Conservation (phyloP, 2,329 filamentous ascomycete genomes). For the Didymella sp. region DNA sequence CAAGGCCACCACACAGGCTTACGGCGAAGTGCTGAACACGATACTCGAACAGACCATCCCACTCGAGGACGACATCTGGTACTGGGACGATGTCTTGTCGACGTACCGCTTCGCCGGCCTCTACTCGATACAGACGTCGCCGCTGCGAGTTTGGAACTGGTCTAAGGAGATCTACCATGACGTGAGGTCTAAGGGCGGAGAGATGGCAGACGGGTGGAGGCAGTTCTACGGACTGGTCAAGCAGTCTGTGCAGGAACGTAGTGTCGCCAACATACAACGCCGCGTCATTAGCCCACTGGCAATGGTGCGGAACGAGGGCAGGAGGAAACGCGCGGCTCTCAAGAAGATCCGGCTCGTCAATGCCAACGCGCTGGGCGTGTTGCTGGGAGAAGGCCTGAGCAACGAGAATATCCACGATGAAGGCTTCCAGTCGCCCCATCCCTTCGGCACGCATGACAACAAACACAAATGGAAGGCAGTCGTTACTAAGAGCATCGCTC, state of each 20-base stretch:
- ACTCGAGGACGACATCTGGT: slow-evolving; percentile 87
- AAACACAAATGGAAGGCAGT: slow-evolving; percentile 71
- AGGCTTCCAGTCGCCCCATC: slow-evolving; percentile 52
- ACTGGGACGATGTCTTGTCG: slow-evolving; percentile 89
- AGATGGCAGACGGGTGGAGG: slow-evolving; percentile 55
- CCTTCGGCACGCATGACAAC: slow-evolving; percentile 57
- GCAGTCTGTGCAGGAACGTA: slow-evolving; percentile 75
- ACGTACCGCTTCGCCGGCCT: slow-evolving; percentile 80
- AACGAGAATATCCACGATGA: slow-evolving; percentile 66
- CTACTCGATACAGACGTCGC: slow-evolving; percentile 87
- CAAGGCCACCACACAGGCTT: slow-evolving; percentile 91
- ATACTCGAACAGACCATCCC: slow-evolving; percentile 84
- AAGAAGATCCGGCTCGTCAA: slow-evolving; percentile 78
- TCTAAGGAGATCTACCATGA: slow-evolving; percentile 73
- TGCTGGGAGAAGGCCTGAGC: slow-evolving; percentile 84
- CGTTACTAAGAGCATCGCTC: slow-evolving; percentile 78
- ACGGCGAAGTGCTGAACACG: slow-evolving; percentile 78
- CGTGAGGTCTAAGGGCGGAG: slow-evolving; percentile 54
- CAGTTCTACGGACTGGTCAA: slow-evolving; percentile 82
- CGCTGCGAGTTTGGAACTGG: slow-evolving; percentile 75
- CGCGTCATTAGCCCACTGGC: slow-evolving; percentile 81
- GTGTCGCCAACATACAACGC: slow-evolving; percentile 72
- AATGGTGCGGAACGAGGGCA: slow-evolving; percentile 74
- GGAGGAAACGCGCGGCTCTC: slow-evolving; percentile 74
- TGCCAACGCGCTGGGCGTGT: slow-evolving; percentile 82